Conservation (phyloP, 495 filamentous ascomycete genomes). For the Massariosphaeria phaeospora region DNA sequence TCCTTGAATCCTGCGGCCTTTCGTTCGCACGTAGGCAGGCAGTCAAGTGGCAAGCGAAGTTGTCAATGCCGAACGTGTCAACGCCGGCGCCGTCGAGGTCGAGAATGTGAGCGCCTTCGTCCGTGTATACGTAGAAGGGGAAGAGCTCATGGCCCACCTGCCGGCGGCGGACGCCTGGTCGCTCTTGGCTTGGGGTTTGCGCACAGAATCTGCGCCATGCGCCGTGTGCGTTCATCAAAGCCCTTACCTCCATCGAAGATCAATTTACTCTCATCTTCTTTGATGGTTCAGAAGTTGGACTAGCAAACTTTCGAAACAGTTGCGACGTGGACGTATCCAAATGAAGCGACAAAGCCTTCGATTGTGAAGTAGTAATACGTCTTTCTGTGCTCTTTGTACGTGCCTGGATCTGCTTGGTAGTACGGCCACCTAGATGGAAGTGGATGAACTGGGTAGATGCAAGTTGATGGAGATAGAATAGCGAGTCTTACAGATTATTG, state of each 20-base stretch:
- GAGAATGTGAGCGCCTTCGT: conserved; percentile 18
- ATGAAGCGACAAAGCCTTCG: conserved; percentile 16
- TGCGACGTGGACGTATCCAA: conserved; percentile 21
- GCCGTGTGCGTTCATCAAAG: not conserved
- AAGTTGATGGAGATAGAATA: no score
- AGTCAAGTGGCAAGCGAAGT: conserved; percentile 48
- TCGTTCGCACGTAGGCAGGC: conserved; percentile 41
- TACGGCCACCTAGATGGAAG: conserved; percentile 32
- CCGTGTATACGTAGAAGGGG: not conserved
- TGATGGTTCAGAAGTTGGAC: not conserved
- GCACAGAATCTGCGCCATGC: not conserved
- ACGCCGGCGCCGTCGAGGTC: conserved; percentile 48
- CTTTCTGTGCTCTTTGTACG: not conserved
- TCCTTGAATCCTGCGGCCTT: conserved; percentile 43
- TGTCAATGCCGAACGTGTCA: conserved; percentile 50
- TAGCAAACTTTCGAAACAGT: conserved; percentile 7
- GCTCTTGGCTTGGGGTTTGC: not conserved
- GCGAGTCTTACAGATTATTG: no score
- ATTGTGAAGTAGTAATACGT: conserved; percentile 31
- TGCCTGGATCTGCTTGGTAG: conserved; percentile 21
- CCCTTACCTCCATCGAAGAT: not conserved
- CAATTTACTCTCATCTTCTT: not conserved
- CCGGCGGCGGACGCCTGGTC: not conserved
- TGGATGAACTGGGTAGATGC: no score
- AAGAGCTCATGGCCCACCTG: not conserved